Evolutionary conservation across 108 stramenopile species (phyloP), one percentile per base, ranked within the genome.

Genomic region (Nannochloropsis oceanica): DNA sequence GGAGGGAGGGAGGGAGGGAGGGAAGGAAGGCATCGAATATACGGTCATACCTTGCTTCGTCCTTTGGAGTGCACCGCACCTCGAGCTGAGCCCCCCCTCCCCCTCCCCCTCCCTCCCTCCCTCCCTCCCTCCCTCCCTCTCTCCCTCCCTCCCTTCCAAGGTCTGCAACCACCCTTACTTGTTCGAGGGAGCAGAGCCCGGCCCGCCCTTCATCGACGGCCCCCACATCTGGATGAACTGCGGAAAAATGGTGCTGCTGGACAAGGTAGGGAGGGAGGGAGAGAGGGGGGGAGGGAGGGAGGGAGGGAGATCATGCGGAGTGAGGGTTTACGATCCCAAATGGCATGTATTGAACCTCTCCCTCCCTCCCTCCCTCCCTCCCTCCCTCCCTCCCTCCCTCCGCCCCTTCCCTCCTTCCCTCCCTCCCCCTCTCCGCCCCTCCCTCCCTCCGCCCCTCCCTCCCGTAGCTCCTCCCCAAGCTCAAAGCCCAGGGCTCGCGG

Each of bases 91-190:
- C 11, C 27, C 26, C 25, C 79, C 25, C 25, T 79, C 25, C 25
- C 18, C 81, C 26, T 22, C 46, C 46, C 46, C 46, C 46, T 14
- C n/a, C 80, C 24, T 80, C 24, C 80, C 24, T 24, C n/a, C 13
- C 80, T 12, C 42, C 42, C 43, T 20, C 83, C 44, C 22, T 83
- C 22, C 42, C 26, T 11, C 26, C 22, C 59, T 73, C 59, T 11
- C 42, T n/a, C 83, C 44, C 83, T 43, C 9, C 83, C 9, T 25
- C 83, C 26, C 83, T 26, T 7, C 43, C 46, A 0, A 88, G 87
- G 96, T 97, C 12, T 99, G 99, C 92, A 99, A 99, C 89, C 99
- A 99, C 93, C 99, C 99, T 0, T 99, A 99, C 91, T 93, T 99
- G 12, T 99, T 99, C 91, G 94, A 97, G 87, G 97, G 97, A 2